A percentile compares a stretch with the other conserved stretches of the same genome.
These are phyloP conservation scores for Penicillium crystallinum DNA, from an alignment of 495 filamentous ascomycete genomes.

Conservation along the genomic window DNA sequence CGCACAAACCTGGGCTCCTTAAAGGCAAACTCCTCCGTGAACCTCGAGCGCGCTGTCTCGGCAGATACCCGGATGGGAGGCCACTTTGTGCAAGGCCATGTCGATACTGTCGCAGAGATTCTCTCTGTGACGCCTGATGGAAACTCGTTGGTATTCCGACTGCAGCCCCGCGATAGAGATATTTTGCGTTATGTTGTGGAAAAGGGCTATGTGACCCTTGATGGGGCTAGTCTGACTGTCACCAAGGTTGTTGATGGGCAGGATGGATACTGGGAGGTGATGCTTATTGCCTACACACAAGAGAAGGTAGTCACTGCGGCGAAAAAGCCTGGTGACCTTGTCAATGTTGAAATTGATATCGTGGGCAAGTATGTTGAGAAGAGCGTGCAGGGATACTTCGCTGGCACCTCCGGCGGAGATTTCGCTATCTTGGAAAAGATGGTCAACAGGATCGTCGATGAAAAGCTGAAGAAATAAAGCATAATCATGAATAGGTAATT, in stretches of 20 bases:
- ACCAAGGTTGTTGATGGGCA: conserved; percentile 67
- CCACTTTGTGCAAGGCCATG: conserved; percentile 81
- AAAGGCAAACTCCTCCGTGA: conserved; percentile 55
- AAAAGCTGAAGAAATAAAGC: conserved; percentile 50
- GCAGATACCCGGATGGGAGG: conserved; percentile 80
- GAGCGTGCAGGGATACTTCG: conserved; percentile 60
- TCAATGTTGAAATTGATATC: conserved; percentile 98
- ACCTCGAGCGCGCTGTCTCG: conserved; percentile 88
- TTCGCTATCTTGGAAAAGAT: conserved; percentile 76
- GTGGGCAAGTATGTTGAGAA: conserved; percentile 99
- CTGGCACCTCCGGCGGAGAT: conserved; percentile 44
- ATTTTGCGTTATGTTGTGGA: conserved; percentile 84
- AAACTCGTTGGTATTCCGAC: conserved; percentile 80
- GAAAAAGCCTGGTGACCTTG: conserved; percentile 77
- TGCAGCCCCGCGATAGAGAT: conserved; percentile 59
- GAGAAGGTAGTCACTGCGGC: conserved; percentile 78
- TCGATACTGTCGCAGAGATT: conserved; percentile 80
- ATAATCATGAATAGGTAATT: conserved; percentile 8
- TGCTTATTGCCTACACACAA: conserved; percentile 98
- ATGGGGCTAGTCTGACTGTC: conserved; percentile 94
- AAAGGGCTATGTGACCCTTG: conserved; percentile 93
- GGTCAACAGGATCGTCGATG: conserved; percentile 72
- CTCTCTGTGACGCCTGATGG: conserved; percentile 66
- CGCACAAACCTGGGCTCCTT: conserved; percentile 87
- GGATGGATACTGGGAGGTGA: conserved; percentile 92